A percentile compares a stretch with the other conserved stretches of the same genome.
phyloP scores from a whole-genome alignment of 2,329 filamentous ascomycete species.

The Graphilbum ipis-grandicollis region DNA sequence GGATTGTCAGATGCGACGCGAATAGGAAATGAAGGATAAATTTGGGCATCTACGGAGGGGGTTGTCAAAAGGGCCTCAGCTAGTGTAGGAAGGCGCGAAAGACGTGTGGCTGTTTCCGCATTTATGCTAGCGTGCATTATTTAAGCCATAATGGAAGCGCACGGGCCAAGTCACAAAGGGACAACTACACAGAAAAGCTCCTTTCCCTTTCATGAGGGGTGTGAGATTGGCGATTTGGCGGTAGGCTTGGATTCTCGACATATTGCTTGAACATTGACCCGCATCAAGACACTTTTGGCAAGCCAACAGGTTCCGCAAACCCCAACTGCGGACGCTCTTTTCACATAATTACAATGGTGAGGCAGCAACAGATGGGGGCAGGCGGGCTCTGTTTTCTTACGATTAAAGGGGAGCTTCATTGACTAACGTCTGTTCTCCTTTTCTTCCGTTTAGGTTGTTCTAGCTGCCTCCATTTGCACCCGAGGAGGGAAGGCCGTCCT shows the following conservation, averaged over 20 bases:
- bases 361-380: too few relatives aligned
- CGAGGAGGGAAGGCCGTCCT: conserved; percentile 95
- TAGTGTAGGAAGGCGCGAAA: not conserved
- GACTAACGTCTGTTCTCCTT: not conserved
- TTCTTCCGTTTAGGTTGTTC: conserved; percentile 54
- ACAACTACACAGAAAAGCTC: conserved; percentile 10
- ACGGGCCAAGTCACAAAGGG: conserved; percentile 9
- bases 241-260: not conserved
- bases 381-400: too few relatives aligned
- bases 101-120: conserved; percentile 4
- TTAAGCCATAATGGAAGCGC: conserved; percentile 2
- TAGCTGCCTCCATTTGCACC: conserved; percentile 97
- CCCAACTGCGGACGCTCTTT: not conserved
- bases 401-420: not conserved
- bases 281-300: not conserved
- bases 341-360: conserved; percentile 1
- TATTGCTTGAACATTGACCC: not conserved
- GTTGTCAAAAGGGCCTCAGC: not conserved
- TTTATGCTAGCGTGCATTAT: conserved; percentile 2
- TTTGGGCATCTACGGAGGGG: not conserved
- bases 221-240: conserved; percentile 5
- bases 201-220: conserved; percentile 5
- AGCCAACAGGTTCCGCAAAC: not conserved
- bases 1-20: not conserved
- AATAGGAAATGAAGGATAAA: not conserved